phyloP scores from a whole-genome alignment of 2,329 filamentous ascomycete species.

The Sporothrix brasiliensis region DNA sequence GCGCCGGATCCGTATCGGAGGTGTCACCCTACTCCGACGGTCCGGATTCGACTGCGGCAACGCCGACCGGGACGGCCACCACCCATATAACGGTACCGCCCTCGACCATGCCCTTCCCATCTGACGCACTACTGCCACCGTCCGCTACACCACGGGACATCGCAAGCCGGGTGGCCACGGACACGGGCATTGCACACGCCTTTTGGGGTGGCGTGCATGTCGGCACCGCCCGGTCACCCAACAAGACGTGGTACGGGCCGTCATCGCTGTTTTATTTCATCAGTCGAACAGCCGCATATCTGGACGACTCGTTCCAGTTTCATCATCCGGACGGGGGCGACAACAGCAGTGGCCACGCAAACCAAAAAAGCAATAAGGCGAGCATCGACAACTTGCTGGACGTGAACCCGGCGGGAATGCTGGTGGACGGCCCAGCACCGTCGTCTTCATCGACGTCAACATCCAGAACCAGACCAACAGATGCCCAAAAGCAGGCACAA shows the following conservation, averaged over 20 bases:
- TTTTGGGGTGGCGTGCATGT: constrained; percentile 27
- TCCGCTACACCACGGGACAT: background rate
- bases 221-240: constrained; percentile 18
- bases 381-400: constrained; percentile 23
- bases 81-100: background rate
- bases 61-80: background rate
- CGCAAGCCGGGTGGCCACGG: background rate
- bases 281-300: constrained; percentile 1
- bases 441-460: background rate
- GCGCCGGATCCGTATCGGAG: background rate
- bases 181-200: background rate
- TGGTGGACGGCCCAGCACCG: background rate
- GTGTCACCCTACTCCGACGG: constrained; percentile 7
- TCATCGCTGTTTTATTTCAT: constrained; percentile 29
- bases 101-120: background rate
- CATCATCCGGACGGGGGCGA: background rate
- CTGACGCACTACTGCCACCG: background rate
- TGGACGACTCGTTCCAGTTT: constrained; percentile 5
- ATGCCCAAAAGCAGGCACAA: constrained; percentile 1
- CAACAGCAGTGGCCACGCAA: background rate
- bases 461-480: background rate
- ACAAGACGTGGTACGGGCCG: constrained; percentile 26
- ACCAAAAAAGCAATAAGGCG: background rate
- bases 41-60: constrained; percentile 2
- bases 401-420: constrained; percentile 2